Conservation (phyloP, 1,284 basidiomycete species). For the Sanguinoderma infundibulare region DNA sequence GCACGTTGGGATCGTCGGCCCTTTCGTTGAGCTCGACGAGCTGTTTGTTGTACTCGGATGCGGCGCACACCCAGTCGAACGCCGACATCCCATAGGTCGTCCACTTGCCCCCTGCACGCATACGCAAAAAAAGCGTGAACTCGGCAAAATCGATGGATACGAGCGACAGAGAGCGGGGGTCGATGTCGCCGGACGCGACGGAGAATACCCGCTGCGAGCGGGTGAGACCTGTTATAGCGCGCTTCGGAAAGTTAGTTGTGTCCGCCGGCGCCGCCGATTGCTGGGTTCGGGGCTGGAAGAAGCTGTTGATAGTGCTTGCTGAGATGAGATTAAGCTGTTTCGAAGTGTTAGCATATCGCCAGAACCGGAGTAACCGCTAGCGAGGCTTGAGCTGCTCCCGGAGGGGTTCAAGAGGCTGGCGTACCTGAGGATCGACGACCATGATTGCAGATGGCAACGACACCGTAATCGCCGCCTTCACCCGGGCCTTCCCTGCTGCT, state of each 20-base stretch:
- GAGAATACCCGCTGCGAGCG: conserved; percentile 14
- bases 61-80: conserved; percentile 15
- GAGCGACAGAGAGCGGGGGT: conserved; percentile 2
- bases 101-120: conserved; percentile 15
- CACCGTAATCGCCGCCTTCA: not conserved
- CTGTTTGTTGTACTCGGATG: conserved; percentile 8
- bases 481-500: not conserved
- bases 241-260: not conserved
- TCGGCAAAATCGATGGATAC: not conserved
- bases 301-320: not conserved
- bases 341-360: not conserved
- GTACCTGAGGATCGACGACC: not conserved
- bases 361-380: not conserved
- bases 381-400: not conserved
- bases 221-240: conserved; percentile 4
- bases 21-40: not conserved
- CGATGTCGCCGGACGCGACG: conserved; percentile 6
- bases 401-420: not conserved
- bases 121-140: conserved; percentile 23
- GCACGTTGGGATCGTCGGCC: too few relatives aligned
- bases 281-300: not conserved
- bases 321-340: too few relatives aligned
- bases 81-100: conserved; percentile 17
- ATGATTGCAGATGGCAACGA: too few relatives aligned
- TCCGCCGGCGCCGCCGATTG: not conserved